Percentiles rank a stretch among this genome's conserved stretches.
Conservation (phyloP, 768 basidiomycete genomes). For the Tephrocybe rancida region DNA sequence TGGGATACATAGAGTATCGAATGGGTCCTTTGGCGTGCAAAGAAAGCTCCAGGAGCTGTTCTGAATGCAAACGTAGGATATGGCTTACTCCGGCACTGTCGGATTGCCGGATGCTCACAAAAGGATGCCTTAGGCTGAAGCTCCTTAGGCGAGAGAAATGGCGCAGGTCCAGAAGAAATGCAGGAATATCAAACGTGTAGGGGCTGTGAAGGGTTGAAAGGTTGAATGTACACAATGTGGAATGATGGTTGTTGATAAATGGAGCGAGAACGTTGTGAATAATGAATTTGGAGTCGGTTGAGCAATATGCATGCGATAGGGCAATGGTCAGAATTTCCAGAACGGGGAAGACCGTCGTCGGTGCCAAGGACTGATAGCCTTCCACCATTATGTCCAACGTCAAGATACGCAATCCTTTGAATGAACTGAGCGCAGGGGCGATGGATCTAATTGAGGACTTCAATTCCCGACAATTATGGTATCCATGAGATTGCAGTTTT, state of each 20-base stretch:
- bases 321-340: conserved; percentile 21
- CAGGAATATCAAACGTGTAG: conserved; percentile 17
- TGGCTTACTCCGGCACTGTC: conserved; percentile 20
- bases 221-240: conserved; percentile 14
- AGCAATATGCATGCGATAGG: conserved; percentile 19
- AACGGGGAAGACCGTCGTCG: conserved; percentile 11
- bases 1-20: neutral
- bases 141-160: conserved; percentile 19
- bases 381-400: conserved; percentile 24
- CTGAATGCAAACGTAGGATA: conserved; percentile 21
- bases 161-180: conserved; percentile 14
- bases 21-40: conserved; percentile 9
- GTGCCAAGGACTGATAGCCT: conserved; percentile 15
- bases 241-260: conserved; percentile 24
- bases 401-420: conserved; percentile 13
- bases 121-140: conserved; percentile 19
- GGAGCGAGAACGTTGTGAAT: conserved; percentile 18
- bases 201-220: conserved; percentile 1
- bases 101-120: conserved; percentile 13
- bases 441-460: neutral
- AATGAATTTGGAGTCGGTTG: conserved; percentile 14
- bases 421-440: neutral
- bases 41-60: conserved; percentile 15
- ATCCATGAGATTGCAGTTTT: neutral
- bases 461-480: neutral